Evolutionary conservation across 2,329 filamentous ascomycete genomes (phyloP).

Genomic region (Calonectria pteridis): DNA sequence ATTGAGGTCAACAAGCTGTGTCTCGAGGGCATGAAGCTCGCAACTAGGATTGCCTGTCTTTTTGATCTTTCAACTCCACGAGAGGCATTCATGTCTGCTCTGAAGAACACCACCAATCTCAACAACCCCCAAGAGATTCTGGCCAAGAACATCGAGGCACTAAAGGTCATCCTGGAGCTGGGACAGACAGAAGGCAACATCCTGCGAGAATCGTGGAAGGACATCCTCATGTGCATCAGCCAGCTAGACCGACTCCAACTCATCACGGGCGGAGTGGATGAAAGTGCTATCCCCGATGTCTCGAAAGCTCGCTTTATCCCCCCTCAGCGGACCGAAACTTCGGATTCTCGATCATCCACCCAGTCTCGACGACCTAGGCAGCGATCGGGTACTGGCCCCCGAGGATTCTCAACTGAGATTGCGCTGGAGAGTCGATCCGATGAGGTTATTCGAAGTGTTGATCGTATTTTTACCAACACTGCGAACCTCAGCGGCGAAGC

Average conservation of each 20-base stretch:
- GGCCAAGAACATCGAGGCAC: slow-evolving; percentile 94
- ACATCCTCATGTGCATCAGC: slow-evolving; percentile 93
- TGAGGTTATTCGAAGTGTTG: slow-evolving; percentile 91
- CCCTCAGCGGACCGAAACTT: slow-evolving; percentile 65
- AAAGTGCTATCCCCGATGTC: slow-evolving; percentile 91
- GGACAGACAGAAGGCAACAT: slow-evolving; percentile 93
- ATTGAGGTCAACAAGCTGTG: slow-evolving; percentile 92
- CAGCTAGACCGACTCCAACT: slow-evolving; percentile 96
- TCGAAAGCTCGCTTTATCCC: slow-evolving; percentile 82
- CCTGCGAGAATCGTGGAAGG: slow-evolving; percentile 92
- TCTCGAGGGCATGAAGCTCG: slow-evolving; percentile 94
- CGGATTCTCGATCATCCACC: slow-evolving; percentile 74
- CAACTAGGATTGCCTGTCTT: slow-evolving; percentile 91
- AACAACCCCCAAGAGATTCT: slow-evolving; percentile 97
- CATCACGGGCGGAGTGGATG: slow-evolving; percentile 94
- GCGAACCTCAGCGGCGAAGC: slow-evolving; percentile 93
- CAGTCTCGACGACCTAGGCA: slow-evolving; percentile 67
- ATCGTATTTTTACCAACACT: slow-evolving; percentile 96
- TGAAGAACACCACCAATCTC: slow-evolving; percentile 94
- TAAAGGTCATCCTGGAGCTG: slow-evolving; percentile 92
- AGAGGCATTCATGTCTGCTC: slow-evolving; percentile 92
- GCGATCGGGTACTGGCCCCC: slow-evolving; percentile 69
- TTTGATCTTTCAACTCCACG: slow-evolving; percentile 95
- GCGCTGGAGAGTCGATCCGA: slow-evolving; percentile 93
- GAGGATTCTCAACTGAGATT: slow-evolving; percentile 80